Conservation (phyloP, 1,284 basidiomycete genomes). For the Fomitopsis betulina region DNA sequence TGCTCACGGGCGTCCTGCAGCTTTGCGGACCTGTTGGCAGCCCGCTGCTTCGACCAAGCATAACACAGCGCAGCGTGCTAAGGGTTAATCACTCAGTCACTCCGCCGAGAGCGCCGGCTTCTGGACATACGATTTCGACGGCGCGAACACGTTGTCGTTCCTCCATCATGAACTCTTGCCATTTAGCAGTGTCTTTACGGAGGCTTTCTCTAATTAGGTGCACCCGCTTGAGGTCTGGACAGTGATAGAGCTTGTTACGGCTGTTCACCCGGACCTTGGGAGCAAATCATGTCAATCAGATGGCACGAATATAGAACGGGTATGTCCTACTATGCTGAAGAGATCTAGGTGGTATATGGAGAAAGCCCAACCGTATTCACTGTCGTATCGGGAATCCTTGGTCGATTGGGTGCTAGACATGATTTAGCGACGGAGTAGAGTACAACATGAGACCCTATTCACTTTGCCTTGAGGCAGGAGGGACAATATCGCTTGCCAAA, state of each 20-base stretch:
- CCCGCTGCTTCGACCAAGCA: background rate
- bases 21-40: background rate
- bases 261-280: background rate
- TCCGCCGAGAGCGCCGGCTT: background rate
- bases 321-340: background rate
- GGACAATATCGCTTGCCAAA: slow-evolving; percentile 1
- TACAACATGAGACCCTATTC: background rate
- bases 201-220: background rate
- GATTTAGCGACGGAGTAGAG: too few relatives aligned
- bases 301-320: background rate
- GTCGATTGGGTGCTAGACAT: background rate
- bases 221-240: background rate
- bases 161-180: background rate
- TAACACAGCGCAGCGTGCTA: background rate
- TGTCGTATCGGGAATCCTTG: background rate
- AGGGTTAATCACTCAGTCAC: background rate
- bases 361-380: background rate
- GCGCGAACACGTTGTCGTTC: background rate
- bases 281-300: background rate
- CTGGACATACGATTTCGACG: background rate
- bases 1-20: background rate
- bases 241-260: background rate
- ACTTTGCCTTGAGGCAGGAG: background rate
- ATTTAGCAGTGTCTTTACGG: background rate
- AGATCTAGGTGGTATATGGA: background rate